Base-by-base conservation (phyloP, 805 yeast genomes). In the Wickerhamiella azymoides region DNA sequence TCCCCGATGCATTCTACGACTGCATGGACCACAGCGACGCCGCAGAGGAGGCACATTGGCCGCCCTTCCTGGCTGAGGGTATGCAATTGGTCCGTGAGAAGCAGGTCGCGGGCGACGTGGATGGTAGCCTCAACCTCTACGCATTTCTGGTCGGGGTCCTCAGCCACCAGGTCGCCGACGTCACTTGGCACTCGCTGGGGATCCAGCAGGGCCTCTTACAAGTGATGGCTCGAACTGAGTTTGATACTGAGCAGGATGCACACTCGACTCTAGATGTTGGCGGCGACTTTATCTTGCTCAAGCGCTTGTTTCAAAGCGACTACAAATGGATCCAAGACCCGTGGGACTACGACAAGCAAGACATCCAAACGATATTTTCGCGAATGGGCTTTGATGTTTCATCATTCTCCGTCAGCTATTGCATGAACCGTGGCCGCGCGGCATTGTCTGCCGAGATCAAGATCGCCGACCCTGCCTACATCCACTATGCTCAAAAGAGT, bases 11-110 rank as follows among this genome's bases (percentile, higher is more conserved):
- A 0, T 73, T 78, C 54, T 80, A 80, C 58, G 66, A 72, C 30
- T 80, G 85, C 57, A 60, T 71, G 42, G 75, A 72, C 3, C 54
- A 60, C 21, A 64, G 72, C 2, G 67, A 69, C 10, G 69, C 70
- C 2, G 80, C 82, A 3, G 86, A 80, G 57, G 71, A 64, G 25
- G 66, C 78, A 0, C 85, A 79, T 55, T 79, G 86, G 85, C 84
- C 84, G 0, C 78, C 79, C 1, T 79, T 78, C 54, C 52, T 79
- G 11, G 58, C 63, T 4, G 58, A 60, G 2, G 75, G 78, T 0
- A 70, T 73, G 5, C 51, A 63, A 5, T 60, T 70, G 39, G 73
- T 74, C 59, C 57, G 61, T 25, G 60, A 63, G 24, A 57, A 57
- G 43, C 28, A 30, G 17, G 62, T 64, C 30, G 48, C 49, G 7